Evolutionary conservation across 768 basidiomycete species (phyloP).

Genomic region (Lentinula sp.): DNA sequence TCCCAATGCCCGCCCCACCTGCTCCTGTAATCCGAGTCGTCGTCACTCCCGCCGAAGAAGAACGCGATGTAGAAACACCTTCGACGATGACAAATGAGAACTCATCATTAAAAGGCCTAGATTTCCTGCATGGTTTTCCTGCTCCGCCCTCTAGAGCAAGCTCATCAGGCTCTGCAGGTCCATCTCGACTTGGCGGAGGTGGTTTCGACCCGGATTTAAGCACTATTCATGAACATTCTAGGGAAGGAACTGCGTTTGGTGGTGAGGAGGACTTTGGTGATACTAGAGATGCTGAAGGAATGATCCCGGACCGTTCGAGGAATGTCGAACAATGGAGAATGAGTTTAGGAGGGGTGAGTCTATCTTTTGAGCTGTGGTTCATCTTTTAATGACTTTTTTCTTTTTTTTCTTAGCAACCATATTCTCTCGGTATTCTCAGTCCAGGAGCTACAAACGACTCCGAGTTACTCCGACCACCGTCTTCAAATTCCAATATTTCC

Average conservation of each 20-base stretch:
- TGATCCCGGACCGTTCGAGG: not conserved
- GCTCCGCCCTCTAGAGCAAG: not conserved
- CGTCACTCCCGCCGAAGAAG: not conserved
- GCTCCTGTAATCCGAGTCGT: not conserved
- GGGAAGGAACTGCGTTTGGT: slow-evolving; percentile 1
- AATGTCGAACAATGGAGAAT: slow-evolving; percentile 4
- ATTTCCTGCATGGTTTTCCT: not conserved
- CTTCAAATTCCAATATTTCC: not conserved
- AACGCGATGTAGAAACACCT: slow-evolving; percentile 2
- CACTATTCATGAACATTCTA: slow-evolving; percentile 7
- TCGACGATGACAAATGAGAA: slow-evolving; percentile 2
- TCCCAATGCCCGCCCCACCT: slow-evolving; percentile 6
- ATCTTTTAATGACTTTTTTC: not conserved
- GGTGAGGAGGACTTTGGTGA: not conserved
- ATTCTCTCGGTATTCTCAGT: not conserved
- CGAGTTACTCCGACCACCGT: slow-evolving; percentile 1
- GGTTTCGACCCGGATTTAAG: slow-evolving; percentile 1
- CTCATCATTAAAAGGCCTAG: not conserved
- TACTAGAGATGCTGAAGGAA: not conserved
- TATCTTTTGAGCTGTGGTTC: too few relatives aligned
- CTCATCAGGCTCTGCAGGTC: not conserved
- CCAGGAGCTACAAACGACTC: too few relatives aligned
- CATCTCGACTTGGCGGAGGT: not conserved
- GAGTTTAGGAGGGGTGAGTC: not conserved
- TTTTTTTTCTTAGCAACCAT: not conserved